Evolutionary conservation across 2,329 filamentous ascomycete species (phyloP), one percentile per base, ranked within the genome.

Genomic region (Pyrenochaeta sp.): DNA sequence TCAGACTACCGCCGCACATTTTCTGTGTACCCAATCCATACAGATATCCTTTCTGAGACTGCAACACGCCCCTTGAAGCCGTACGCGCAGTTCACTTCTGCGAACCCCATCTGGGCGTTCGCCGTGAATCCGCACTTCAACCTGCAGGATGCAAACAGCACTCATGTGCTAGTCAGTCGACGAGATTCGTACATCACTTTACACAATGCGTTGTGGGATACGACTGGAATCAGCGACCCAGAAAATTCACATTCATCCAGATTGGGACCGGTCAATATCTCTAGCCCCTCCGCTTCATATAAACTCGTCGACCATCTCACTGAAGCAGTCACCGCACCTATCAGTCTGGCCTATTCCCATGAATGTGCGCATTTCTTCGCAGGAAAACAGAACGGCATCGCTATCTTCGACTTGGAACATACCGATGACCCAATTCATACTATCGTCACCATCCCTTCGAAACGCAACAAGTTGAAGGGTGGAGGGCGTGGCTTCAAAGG

Each of bases 161-260:
- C 80, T 1, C 72, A 85, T 3, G 76, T 86, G 9, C 79, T 89
- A 1, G 78, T 82, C 25, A 84, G 84, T 37, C 74, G 81, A 5
- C 76, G 81, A 28, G 82, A 87, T 58, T 82, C 84, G 46, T 86
- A 87, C 4, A 83, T 89, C 52, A 80, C 81, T 9, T 76, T 89
- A 13, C 76, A 80, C 56, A 88, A 87, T 48, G 83, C 83, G 2
- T 72, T 88, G 19, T 79, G 81, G 52, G 80, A 82, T 48, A 39
- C 58, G 2, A 40, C 71, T 51, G 42, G 27, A 8, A 22, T 13
- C 12, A 37, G 46, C 24, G 52, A 73, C 6, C 19, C 13, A 25
- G 72, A 51, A 10, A 50, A 39, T 9, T 9, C 22, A 5, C 36
- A 54, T 15, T 13, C 44, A 9, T 7, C 54, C 8, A 25, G 5